Base-by-base conservation (phyloP, 306 rosid genomes). In the Cicer pinnatifidum region DNA sequence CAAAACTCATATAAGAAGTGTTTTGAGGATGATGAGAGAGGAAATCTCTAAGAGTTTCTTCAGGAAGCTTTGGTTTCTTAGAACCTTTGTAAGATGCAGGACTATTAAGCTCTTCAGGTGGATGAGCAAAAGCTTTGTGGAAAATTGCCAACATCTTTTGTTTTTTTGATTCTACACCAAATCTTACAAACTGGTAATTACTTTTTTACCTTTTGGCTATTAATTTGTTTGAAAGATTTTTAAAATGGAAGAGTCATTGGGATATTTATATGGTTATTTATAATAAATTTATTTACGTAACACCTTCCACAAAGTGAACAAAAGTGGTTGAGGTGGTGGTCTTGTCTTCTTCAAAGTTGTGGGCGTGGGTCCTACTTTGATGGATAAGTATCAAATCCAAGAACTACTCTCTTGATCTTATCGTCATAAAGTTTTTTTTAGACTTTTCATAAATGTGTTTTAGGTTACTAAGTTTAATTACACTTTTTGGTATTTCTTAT, bases 71-170 rank as follows among this genome's bases (percentile, higher is more conserved):
- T 64, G 99, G 97, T 74, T 78, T 86, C 75, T 86, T 87, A n/a
- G 84, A 78, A 3, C 91, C 91, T 1, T 78, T 87, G 68, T 72
- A 69, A n/a, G 99, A 94, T 3, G 93, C 93, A 46, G 99, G 99
- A 41, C 99, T 94, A 56, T 91, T 84, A 0, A 94, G 91, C 85
- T 94, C 99, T 38, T 91, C 97, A 0, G 99, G 99, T 45, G 99
- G 99, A 77, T 94, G 78, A 67, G 96, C 96, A 84, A 84, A 91
- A 54, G 97, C 89, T 69, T 91, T 78, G 79, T 94, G 99, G 16
- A 94, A 94, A 75, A 94, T 91, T 12, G 95, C 97, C 75, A 94
- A 84, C 99, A 94, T 94, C 15, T 72, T 81, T 10, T 11, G 3
- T 33, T 33, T 8, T 58, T 33, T 38, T 38, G 38, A 23, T 48